Conservation (phyloP, 2,329 filamentous ascomycete genomes). For the Fusarium albidum region DNA sequence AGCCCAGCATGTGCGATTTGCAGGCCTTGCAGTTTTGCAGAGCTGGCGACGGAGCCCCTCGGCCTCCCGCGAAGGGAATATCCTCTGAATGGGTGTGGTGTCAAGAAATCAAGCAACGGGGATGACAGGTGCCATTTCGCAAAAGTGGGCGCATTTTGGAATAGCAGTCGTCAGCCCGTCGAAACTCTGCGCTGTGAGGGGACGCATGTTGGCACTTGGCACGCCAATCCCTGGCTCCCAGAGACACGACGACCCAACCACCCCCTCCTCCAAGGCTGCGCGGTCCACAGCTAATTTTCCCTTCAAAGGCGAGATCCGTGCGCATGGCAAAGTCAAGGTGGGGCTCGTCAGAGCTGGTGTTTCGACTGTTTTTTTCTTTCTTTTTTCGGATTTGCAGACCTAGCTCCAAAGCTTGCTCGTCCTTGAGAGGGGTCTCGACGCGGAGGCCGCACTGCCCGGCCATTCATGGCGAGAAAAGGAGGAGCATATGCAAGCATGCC, state of each 20-base stretch:
- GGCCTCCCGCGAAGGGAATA: conserved; percentile 3
- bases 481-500: background rate
- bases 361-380: conserved; percentile 13
- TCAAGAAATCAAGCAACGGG: conserved; percentile 22
- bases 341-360: background rate
- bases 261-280: conserved; percentile 29
- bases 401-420: conserved; percentile 16
- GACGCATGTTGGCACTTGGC: no score
- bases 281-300: conserved; percentile 15
- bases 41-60: background rate
- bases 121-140: conserved; percentile 27
- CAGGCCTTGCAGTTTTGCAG: background rate
- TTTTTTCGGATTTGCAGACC: conserved; percentile 5
- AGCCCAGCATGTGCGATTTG: conserved; percentile 18
- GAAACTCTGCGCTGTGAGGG: conserved; percentile 30
- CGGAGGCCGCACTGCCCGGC: background rate
- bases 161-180: conserved; percentile 16
- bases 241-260: conserved; percentile 19
- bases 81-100: conserved; percentile 31
- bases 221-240: conserved; percentile 27
- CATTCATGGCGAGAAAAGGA: background rate
- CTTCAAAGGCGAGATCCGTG: conserved; percentile 25
- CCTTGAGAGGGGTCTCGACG: background rate
- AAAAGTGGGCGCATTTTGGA: conserved; percentile 16
- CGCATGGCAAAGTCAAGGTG: conserved; percentile 11